Percentiles rank a stretch among this genome's conserved stretches.
These are phyloP conservation scores for Ascochyta fabae DNA, from an alignment of 2,329 filamentous ascomycete species.

Conservation along the genomic window DNA sequence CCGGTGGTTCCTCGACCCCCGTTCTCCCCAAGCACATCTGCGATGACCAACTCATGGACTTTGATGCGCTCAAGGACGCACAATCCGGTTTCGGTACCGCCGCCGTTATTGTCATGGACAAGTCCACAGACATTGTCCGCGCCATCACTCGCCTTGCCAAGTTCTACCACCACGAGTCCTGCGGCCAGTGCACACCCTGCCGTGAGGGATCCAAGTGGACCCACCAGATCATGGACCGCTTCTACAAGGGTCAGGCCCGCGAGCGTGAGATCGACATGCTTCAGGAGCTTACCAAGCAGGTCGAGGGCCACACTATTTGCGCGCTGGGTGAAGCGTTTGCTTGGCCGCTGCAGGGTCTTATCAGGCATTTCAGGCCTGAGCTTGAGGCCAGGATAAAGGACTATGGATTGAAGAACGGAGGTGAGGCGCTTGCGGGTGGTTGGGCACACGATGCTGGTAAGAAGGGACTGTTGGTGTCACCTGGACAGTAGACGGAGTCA, in stretches of 20 bases:
- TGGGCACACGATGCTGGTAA: slow-evolving; percentile 78
- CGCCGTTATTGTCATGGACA: slow-evolving; percentile 98
- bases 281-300: slow-evolving; percentile 98
- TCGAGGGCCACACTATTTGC: slow-evolving; percentile 98
- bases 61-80: slow-evolving; percentile 96
- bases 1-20: slow-evolving; percentile 94
- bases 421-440: slow-evolving; percentile 80
- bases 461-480: slow-evolving; percentile 84
- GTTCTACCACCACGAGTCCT: slow-evolving; percentile 98
- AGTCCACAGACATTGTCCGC: slow-evolving; percentile 93
- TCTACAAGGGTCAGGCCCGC: slow-evolving; percentile 87
- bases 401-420: slow-evolving; percentile 75
- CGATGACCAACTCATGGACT: slow-evolving; percentile 98
- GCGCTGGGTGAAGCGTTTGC: slow-evolving; percentile 97
- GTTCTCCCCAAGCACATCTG: slow-evolving; percentile 90
- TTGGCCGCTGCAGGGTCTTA: slow-evolving; percentile 97
- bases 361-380: slow-evolving; percentile 97
- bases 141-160: slow-evolving; percentile 90
- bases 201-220: slow-evolving; percentile 99
- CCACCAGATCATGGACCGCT: slow-evolving; percentile 97
- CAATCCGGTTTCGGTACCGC: slow-evolving; percentile 97
- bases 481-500: slow-evolving; percentile 70
- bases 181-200: slow-evolving; percentile 99
- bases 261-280: slow-evolving; percentile 98
- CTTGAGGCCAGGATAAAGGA: slow-evolving; percentile 88